Evolutionary conservation across 805 yeast species (phyloP).

Genomic region (Suhomyces vadensis): DNA sequence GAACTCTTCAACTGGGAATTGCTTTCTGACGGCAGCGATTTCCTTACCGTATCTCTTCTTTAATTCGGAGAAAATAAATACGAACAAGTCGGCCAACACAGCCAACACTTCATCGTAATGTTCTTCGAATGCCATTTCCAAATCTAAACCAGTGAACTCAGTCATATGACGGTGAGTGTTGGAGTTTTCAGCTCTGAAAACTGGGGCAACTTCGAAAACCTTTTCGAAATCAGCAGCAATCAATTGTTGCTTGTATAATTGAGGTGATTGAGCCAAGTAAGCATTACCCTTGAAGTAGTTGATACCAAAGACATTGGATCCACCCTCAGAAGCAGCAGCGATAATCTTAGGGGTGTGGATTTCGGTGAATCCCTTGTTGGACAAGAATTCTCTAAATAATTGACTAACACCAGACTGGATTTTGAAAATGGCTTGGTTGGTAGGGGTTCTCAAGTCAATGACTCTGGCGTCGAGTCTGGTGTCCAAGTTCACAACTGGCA

Average conservation of each 20-base stretch:
- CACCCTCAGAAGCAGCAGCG: conserved; percentile 97
- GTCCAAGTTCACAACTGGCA: conserved; percentile 94
- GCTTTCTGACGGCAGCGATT: conserved; percentile 86
- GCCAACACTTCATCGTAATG: conserved; percentile 90
- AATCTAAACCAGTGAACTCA: conserved; percentile 94
- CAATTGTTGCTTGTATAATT: conserved; percentile 95
- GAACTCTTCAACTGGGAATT: conserved; percentile 97
- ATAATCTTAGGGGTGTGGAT: conserved; percentile 94
- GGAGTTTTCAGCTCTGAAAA: conserved; percentile 98
- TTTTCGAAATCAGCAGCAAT: conserved; percentile 97
- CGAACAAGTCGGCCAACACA: conserved; percentile 68
- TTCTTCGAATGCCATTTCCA: conserved; percentile 98
- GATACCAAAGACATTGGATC: conserved; percentile 93
- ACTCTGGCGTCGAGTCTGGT: conserved; percentile 95
- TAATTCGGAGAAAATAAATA: conserved; percentile 84
- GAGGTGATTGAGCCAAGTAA: conserved; percentile 96
- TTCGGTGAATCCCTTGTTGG: conserved; percentile 71
- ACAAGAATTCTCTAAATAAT: conserved; percentile 86
- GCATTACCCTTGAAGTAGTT: conserved; percentile 91
- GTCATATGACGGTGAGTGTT: conserved; percentile 99
- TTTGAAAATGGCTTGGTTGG: conserved; percentile 96
- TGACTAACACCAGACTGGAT: conserved; percentile 87
- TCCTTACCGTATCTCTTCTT: conserved; percentile 77
- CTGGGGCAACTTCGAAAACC: conserved; percentile 96
- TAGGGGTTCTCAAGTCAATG: conserved; percentile 92